A percentile compares a stretch with the other conserved stretches of the same genome.
Conservation (phyloP, 257 asterid genomes). For the Linderniella brevidens region DNA sequence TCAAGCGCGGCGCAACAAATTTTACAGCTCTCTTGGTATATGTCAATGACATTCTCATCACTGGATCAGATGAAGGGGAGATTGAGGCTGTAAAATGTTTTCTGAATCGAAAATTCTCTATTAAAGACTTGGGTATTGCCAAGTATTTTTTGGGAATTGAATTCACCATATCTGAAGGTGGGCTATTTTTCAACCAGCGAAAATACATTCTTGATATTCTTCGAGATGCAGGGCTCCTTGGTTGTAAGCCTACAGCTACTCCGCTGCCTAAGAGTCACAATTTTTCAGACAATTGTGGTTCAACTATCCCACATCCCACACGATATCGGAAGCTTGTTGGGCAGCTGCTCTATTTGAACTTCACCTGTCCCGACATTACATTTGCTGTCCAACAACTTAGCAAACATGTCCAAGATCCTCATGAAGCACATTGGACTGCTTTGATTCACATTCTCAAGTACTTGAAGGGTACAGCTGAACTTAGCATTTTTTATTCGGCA, state of each 20-base stretch:
- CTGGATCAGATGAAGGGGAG: not conserved
- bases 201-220: not conserved
- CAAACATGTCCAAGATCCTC: too few species aligned
- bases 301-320: not conserved
- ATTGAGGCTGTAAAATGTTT: not conserved
- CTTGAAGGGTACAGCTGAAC: too few species aligned
- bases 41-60: not conserved
- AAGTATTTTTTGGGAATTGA: not conserved
- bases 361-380: not conserved
- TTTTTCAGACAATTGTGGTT: not conserved
- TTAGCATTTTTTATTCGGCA: too few species aligned
- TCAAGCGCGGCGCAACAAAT: not conserved
- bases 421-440: too few species aligned
- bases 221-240: not conserved
- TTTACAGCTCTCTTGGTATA: not conserved
- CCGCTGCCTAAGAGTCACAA: not conserved
- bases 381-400: not conserved
- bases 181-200: not conserved
- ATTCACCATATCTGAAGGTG: not conserved
- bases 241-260: not conserved
- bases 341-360: not conserved
- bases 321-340: not conserved
- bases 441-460: too few species aligned
- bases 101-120: not conserved
- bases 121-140: not conserved